Percentiles rank a stretch among this genome's conserved stretches.
Evolutionary conservation across 495 filamentous ascomycete genomes (phyloP).

Genomic region (Lasiosphaeria miniovina): DNA sequence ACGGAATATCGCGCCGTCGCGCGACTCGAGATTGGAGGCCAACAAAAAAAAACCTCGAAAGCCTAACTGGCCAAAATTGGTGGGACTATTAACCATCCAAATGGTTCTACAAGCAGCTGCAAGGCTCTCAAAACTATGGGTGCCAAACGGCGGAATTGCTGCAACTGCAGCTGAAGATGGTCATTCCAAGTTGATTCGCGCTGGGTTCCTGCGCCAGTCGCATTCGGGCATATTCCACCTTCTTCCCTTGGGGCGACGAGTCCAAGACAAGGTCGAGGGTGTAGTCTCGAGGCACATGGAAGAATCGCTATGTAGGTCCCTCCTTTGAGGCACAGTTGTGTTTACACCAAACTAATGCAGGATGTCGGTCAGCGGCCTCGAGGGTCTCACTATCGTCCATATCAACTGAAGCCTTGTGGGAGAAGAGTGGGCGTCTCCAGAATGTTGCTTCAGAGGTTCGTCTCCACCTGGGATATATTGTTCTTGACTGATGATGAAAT

Average conservation of each 20-base stretch:
- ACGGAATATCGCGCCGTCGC: too few species aligned
- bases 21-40: too few species aligned
- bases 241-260: conserved; percentile 81
- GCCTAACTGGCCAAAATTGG: too few species aligned
- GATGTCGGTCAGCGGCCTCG: conserved; percentile 61
- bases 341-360: conserved; percentile 1
- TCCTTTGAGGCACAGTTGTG: neutral
- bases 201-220: conserved; percentile 81
- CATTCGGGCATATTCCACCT: conserved; percentile 91
- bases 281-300: conserved; percentile 90
- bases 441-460: conserved; percentile 41
- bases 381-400: conserved; percentile 86
- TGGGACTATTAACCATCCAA: too few species aligned
- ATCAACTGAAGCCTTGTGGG: conserved; percentile 82
- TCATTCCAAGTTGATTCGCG: conserved; percentile 70
- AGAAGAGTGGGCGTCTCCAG: conserved; percentile 47
- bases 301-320: conserved; percentile 56
- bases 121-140: conserved; percentile 73
- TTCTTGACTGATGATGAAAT: neutral
- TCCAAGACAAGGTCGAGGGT: conserved; percentile 82
- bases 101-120: conserved; percentile 24
- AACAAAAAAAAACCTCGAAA: too few species aligned
- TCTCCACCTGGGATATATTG: neutral
- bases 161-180: conserved; percentile 54
- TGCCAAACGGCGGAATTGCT: conserved; percentile 70